Conservation (phyloP, 371 early-diverging fungal species). For the Funneliformis caledonium region DNA sequence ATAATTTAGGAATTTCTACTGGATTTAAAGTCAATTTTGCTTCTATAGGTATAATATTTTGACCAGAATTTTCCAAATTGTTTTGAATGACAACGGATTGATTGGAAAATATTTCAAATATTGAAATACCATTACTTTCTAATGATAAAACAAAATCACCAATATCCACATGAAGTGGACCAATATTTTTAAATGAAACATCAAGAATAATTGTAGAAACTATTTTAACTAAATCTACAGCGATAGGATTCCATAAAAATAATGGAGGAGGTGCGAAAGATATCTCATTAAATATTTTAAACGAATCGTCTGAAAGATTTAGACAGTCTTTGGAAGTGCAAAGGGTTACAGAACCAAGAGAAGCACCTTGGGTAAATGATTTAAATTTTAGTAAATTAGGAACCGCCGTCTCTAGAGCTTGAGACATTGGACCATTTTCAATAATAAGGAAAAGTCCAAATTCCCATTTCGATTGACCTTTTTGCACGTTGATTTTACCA, state of each 20-base stretch:
- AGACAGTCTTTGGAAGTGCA: neutral
- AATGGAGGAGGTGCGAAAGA: neutral
- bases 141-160: conserved; percentile 2
- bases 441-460: neutral
- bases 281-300: conserved; percentile 3
- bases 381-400: neutral
- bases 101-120: neutral
- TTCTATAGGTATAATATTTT: neutral
- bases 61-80: neutral
- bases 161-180: neutral
- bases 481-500: neutral
- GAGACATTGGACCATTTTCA: neutral
- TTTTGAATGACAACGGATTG: neutral
- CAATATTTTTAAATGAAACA: neutral
- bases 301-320: neutral
- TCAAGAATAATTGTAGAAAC: neutral
- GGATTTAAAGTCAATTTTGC: neutral
- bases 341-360: neutral
- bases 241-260: neutral
- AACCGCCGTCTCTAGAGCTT: neutral
- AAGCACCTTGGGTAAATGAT: neutral
- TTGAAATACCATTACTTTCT: neutral
- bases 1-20: neutral
- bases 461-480: neutral
- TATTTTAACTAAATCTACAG: neutral